Evolutionary conservation across 257 asterid species (phyloP).

Genomic region (Solanum habrochaites): DNA sequence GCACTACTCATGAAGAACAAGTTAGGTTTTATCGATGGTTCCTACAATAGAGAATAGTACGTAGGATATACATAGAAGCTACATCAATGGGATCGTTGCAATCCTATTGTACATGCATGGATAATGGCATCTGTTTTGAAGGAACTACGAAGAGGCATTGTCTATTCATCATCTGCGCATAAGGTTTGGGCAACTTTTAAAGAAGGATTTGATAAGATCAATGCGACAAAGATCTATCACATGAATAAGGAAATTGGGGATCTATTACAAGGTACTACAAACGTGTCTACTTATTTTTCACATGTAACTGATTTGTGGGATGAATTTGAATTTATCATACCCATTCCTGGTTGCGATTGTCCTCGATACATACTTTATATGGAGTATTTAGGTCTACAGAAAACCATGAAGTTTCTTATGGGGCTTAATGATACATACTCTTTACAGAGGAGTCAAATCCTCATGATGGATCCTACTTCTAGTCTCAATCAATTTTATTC

Average conservation of each 20-base stretch:
- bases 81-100: not conserved
- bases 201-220: not conserved
- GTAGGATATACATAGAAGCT: too few relatives aligned
- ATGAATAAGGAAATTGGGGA: not conserved
- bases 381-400: not conserved
- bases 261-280: not conserved
- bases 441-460: not conserved
- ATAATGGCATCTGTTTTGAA: too few relatives aligned
- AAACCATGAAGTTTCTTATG: not conserved
- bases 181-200: not conserved
- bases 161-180: too few relatives aligned
- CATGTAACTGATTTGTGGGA: not conserved
- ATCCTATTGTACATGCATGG: not conserved
- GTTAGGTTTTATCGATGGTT: not conserved
- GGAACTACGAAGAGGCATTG: not conserved
- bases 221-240: not conserved
- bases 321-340: too few relatives aligned
- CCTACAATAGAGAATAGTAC: too few relatives aligned
- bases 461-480: not conserved
- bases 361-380: too few relatives aligned
- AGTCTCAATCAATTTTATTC: not conserved
- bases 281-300: not conserved
- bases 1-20: not conserved
- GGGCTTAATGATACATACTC: not conserved
- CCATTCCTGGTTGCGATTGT: not conserved